Evolutionary conservation across 2,329 filamentous ascomycete species (phyloP), one percentile per base, ranked within the genome.

Genomic region (Arthrobotrys conoides): DNA sequence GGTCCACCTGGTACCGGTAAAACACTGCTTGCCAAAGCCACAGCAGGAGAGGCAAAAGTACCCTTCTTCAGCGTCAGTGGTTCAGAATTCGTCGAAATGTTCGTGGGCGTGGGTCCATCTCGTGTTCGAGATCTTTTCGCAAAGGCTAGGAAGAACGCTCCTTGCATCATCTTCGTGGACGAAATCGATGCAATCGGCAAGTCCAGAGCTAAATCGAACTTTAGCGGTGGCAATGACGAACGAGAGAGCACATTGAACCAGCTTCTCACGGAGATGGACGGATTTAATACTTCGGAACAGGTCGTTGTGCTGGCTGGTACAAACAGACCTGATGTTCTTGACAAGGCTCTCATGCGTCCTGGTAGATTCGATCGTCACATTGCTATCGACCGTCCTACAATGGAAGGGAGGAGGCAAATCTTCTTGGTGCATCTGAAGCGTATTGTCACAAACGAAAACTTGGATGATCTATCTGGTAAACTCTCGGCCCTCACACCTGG

Each of bases 1-100:
- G 96, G 96, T n/a, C 96, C 96, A 67, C 96, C 96, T 1, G 96
- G 96, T 88, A 99, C 96, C 59, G 96, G 96, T 90, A 99, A 99
- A 87, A 99, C 96, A 1, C 87, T 99, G 79, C 89, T 99, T 55
- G 96, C 96, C 80, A 99, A 99, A 87, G 96, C 96, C 14, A 99
- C 96, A 9, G 96, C 96, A 64, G 96, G 96, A 84, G 96, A 99
- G 86, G 97, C 96, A 27, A 92, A 92, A 51, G 96, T 99, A 36
- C 96, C 96, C 0, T 99, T 99, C 88, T 99, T 94, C 88, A 97
- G 93, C 83, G 96, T 99, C 82, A 97, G 94, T 84, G 96, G 96
- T 84, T 99, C 96, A 61, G 96, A 99, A 84, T 99, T 99, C 83
- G 95, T 99, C 36, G 96, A 99, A 86, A 99, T 99, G 95, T 99